phyloP scores from a whole-genome alignment of 352 stramenopile genomes.

The Phytophthora fragariae region DNA sequence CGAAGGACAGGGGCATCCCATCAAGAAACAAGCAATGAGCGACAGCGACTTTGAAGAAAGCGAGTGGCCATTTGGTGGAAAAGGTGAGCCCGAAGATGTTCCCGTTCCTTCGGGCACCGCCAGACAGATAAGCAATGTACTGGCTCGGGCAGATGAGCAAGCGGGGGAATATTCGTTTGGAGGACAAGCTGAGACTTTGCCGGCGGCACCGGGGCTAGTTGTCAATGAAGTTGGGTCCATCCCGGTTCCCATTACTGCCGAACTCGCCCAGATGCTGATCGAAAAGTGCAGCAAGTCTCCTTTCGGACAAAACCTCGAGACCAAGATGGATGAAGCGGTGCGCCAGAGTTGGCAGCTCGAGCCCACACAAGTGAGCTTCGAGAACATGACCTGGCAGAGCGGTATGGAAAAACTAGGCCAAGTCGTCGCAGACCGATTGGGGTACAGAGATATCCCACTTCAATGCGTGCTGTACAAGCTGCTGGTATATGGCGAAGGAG shows the following conservation, averaged over 20 bases:
- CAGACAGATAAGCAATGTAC: conserved; percentile 17
- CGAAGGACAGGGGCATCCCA: too few relatives aligned
- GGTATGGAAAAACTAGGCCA: neutral
- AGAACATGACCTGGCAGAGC: neutral
- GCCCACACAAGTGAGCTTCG: neutral
- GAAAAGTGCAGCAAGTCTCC: conserved; percentile 32
- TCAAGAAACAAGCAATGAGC: neutral
- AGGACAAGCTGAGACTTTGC: conserved; percentile 3
- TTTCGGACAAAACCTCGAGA: conserved; percentile 15
- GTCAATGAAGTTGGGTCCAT: conserved; percentile 14
- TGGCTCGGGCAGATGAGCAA: neutral
- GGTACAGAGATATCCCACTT: conserved; percentile 14
- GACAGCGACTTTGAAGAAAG: neutral
- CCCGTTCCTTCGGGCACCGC: neutral
- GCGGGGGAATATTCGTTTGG: conserved; percentile 19
- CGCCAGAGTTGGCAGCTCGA: conserved; percentile 25
- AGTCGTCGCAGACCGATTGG: conserved; percentile 13
- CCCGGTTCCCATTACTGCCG: conserved; percentile 8
- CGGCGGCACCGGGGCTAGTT: conserved; percentile 1
- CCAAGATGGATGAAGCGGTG: conserved; percentile 18
- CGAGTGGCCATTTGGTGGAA: conserved; percentile 8
- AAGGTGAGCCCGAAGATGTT: conserved; percentile 1
- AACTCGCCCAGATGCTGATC: conserved; percentile 9
- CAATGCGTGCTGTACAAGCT: conserved; percentile 49
- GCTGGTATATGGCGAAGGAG: conserved; percentile 48